These are phyloP conservation scores for Lepiota venenata DNA, from an alignment of 768 basidiomycete species.

Conservation along the genomic window DNA sequence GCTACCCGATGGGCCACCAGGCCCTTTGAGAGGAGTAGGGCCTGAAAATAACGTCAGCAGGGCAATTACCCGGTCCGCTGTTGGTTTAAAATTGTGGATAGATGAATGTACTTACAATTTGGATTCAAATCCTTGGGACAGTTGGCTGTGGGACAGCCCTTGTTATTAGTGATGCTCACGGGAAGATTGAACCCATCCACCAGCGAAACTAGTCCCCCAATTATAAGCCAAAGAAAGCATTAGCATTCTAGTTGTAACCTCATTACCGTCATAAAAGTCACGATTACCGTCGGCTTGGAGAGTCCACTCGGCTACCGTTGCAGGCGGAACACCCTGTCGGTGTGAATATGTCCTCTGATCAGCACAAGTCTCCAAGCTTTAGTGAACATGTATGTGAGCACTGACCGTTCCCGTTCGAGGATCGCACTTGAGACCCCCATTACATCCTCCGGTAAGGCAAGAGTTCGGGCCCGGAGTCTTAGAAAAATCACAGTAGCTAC, in stretches of 20 bases:
- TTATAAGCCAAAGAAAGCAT: neutral
- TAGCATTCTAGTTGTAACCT: neutral
- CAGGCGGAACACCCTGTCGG: slow-evolving; percentile 58
- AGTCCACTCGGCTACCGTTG: slow-evolving; percentile 65
- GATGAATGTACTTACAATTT: slow-evolving; percentile 20
- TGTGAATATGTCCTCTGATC: no score
- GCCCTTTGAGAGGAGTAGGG: slow-evolving; percentile 48
- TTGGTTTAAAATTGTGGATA: no score
- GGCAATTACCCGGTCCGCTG: neutral
- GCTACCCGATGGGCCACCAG: slow-evolving; percentile 47
- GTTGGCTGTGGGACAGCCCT: slow-evolving; percentile 48
- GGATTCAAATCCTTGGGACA: slow-evolving; percentile 62
- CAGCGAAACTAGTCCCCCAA: slow-evolving; percentile 43
- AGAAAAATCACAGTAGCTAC: slow-evolving; percentile 56
- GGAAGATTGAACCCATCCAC: slow-evolving; percentile 69
- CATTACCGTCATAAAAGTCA: slow-evolving; percentile 61
- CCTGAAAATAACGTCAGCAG: neutral
- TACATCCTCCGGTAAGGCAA: slow-evolving; percentile 59
- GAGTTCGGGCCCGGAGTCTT: slow-evolving; percentile 43
- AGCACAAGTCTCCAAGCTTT: neutral
- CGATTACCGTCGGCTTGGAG: slow-evolving; percentile 35
- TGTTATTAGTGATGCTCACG: slow-evolving; percentile 51
- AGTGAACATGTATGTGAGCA: neutral
- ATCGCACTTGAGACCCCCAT: slow-evolving; percentile 57
- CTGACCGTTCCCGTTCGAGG: slow-evolving; percentile 42